phyloP scores from a whole-genome alignment of 179 eudicot species.

The Silene vulgaris region DNA sequence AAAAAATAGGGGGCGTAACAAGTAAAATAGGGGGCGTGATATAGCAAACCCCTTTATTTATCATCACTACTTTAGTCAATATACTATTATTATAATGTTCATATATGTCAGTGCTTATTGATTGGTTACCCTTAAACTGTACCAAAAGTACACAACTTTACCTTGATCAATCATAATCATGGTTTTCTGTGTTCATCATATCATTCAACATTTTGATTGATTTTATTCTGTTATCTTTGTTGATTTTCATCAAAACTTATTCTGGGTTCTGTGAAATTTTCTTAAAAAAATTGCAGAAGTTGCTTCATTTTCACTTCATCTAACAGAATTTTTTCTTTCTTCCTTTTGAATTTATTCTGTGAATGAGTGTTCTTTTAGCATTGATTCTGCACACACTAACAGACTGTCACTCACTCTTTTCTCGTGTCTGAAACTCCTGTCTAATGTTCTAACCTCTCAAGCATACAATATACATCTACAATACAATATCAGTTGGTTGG shows the following conservation, averaged over 20 bases:
- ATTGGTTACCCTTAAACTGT: conserved; percentile 35
- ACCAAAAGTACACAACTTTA: conserved; percentile 31
- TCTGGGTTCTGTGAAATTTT: conserved; percentile 1
- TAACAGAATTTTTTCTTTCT: conserved; percentile 7
- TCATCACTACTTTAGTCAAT: background rate
- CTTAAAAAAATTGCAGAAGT: conserved; percentile 16
- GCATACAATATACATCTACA: background rate
- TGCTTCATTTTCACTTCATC: conserved; percentile 42
- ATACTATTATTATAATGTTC: background rate
- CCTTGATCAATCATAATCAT: conserved; percentile 28
- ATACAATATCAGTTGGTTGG: background rate
- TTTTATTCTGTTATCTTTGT: too few species aligned
- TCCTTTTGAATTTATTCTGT: conserved; percentile 24
- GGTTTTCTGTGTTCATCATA: conserved; percentile 23
- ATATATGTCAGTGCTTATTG: conserved; percentile 38
- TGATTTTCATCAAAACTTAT: too few species aligned
- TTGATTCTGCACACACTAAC: conserved; percentile 24
- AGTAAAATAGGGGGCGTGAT: too few species aligned
- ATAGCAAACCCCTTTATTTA: background rate
- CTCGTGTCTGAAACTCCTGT: conserved; percentile 1
- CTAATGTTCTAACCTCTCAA: background rate
- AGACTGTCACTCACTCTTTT: conserved; percentile 16
- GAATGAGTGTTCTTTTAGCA: conserved; percentile 31
- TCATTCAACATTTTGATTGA: conserved; percentile 30
- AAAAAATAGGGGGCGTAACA: too few species aligned